phyloP scores from a whole-genome alignment of 768 basidiomycete species.

The Hygrocybe punicea region DNA sequence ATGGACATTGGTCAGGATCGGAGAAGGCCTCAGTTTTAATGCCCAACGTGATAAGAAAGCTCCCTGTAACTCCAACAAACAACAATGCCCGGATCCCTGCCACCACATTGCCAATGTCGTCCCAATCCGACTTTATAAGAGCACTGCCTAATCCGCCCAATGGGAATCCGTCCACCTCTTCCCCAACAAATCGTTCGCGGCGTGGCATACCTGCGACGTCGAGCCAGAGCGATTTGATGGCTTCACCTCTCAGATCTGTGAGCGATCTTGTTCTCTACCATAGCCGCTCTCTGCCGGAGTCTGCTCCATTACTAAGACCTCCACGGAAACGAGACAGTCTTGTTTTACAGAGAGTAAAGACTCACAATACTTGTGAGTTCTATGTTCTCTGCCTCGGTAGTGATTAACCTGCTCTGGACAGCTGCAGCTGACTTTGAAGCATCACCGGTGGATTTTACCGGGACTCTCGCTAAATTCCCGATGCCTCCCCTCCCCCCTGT shows the following conservation, averaged over 20 bases:
- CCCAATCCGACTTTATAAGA: not conserved
- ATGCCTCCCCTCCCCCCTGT: conserved; percentile 36
- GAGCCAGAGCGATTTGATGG: not conserved
- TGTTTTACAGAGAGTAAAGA: conserved; percentile 36
- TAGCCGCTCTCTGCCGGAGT: not conserved
- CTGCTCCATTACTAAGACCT: conserved; percentile 6
- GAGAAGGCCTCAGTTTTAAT: not conserved
- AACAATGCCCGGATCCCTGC: not conserved
- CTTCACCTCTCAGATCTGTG: not conserved
- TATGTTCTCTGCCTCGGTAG: not conserved
- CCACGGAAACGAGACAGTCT: conserved; percentile 31
- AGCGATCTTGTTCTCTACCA: not conserved
- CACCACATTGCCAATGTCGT: not conserved
- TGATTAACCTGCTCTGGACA: not conserved
- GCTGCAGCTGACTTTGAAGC: conserved; percentile 11
- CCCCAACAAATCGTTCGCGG: too few species aligned
- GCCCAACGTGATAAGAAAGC: not conserved
- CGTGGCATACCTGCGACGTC: too few species aligned
- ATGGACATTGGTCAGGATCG: not conserved
- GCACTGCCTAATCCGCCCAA: too few species aligned
- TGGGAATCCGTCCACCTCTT: too few species aligned
- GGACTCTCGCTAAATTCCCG: conserved; percentile 38
- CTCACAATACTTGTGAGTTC: conserved; percentile 20
- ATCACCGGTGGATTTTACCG: conserved; percentile 15
- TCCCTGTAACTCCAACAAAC: not conserved